These are phyloP conservation scores for Colletotrichum sp. DNA, from an alignment of 2,329 filamentous ascomycete species.

Conservation along the genomic window DNA sequence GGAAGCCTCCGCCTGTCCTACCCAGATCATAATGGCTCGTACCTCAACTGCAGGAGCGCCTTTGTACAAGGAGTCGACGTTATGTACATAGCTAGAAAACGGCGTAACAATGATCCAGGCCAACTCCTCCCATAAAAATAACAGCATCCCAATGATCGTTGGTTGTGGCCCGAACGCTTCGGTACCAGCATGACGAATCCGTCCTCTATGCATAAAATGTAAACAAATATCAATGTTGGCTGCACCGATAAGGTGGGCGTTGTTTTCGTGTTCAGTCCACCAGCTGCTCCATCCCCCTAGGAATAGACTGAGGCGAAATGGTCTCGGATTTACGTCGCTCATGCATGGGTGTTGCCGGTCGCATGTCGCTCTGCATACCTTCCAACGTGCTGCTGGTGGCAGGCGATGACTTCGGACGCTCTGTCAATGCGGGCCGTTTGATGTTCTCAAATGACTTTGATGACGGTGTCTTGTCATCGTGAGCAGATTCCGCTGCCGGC, in stretches of 20 bases:
- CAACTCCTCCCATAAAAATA: constrained; percentile 3
- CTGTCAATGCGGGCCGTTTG: constrained; percentile 2
- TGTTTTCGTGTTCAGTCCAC: constrained; percentile 30
- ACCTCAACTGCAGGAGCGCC: neutral
- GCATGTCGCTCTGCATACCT: neutral
- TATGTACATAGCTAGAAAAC: constrained; percentile 4
- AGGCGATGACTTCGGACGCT: constrained; percentile 18
- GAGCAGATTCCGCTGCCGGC: neutral
- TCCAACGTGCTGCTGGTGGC: neutral
- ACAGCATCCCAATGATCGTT: neutral
- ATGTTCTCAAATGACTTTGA: neutral
- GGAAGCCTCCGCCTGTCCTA: neutral
- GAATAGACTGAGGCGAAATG: constrained; percentile 49
- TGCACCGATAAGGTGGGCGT: neutral
- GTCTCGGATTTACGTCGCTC: constrained; percentile 32
- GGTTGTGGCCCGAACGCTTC: constrained; percentile 17
- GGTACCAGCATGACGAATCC: constrained; percentile 1
- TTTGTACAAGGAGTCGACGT: neutral
- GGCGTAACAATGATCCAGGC: neutral
- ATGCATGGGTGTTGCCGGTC: constrained; percentile 12
- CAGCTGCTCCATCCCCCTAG: constrained; percentile 43
- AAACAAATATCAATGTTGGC: neutral
- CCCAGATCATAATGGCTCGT: neutral
- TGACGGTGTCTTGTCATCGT: neutral
- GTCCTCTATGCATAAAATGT: constrained; percentile 14